Evolutionary conservation across 257 asterid genomes (phyloP).

Genomic region (Solanum pennellii): DNA sequence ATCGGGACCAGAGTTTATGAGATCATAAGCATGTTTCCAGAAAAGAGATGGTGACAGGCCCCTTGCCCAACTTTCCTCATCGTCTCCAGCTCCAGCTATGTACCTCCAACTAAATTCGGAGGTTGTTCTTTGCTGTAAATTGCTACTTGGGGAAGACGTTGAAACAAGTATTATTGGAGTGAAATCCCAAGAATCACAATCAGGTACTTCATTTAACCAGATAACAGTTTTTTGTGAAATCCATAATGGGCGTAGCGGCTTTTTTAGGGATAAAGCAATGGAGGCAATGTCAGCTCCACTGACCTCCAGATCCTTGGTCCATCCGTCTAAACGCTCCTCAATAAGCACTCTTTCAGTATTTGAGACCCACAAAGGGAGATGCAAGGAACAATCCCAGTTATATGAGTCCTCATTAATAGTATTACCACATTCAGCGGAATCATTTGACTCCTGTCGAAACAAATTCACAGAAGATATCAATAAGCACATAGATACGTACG

Average conservation of each 20-base stretch:
- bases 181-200: conserved; percentile 85
- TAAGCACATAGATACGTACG: background rate
- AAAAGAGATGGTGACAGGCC: conserved; percentile 64
- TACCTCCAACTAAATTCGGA: conserved; percentile 95
- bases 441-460: conserved; percentile 31
- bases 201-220: conserved; percentile 94
- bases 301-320: conserved; percentile 65
- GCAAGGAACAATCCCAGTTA: conserved; percentile 80
- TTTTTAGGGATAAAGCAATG: conserved; percentile 39
- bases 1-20: conserved; percentile 71
- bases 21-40: conserved; percentile 81
- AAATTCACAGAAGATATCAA: background rate
- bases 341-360: conserved; percentile 59
- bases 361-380: conserved; percentile 96
- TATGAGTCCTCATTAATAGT: conserved; percentile 10
- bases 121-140: conserved; percentile 48
- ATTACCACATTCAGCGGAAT: conserved; percentile 8
- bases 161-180: conserved; percentile 79
- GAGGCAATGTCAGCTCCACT: conserved; percentile 88
- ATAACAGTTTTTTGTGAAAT: conserved; percentile 86
- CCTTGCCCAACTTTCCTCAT: conserved; percentile 98
- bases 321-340: conserved; percentile 49
- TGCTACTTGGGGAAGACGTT: conserved; percentile 45
- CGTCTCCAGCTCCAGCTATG: conserved; percentile 99
- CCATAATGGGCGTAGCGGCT: conserved; percentile 87